These are phyloP conservation scores for Quillaja saponaria DNA, from an alignment of 306 rosid genomes.

Conservation along the genomic window DNA sequence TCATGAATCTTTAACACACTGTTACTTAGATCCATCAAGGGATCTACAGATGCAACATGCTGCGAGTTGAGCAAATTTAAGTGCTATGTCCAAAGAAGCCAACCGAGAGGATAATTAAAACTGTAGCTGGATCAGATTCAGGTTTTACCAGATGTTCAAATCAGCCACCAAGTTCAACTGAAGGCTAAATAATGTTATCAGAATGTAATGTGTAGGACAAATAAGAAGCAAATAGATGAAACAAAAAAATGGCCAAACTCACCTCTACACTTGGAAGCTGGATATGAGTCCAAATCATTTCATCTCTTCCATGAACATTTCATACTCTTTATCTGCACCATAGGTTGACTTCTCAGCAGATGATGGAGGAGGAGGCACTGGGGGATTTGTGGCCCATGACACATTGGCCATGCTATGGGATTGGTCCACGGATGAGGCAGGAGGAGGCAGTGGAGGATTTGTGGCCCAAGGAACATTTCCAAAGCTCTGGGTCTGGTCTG, in stretches of 20 bases:
- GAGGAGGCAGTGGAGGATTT: slow-evolving; percentile 54
- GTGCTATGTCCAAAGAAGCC: not conserved
- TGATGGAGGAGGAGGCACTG: slow-evolving; percentile 56
- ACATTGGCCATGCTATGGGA: slow-evolving; percentile 60
- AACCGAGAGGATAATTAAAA: not conserved
- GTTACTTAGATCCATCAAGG: not conserved
- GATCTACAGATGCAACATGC: not conserved
- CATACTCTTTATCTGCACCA: slow-evolving; percentile 90
- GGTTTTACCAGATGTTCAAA: slow-evolving; percentile 17
- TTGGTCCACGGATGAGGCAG: slow-evolving; percentile 57
- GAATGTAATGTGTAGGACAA: slow-evolving; percentile 1
- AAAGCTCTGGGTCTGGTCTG: slow-evolving; percentile 69
- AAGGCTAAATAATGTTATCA: not conserved
- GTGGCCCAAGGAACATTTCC: slow-evolving; percentile 78
- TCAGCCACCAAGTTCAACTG: slow-evolving; percentile 15
- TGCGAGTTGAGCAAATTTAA: too few relatives aligned
- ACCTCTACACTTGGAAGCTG: slow-evolving; percentile 23
- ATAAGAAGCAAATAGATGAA: slow-evolving; percentile 14
- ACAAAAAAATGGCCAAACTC: not conserved
- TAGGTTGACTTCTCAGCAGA: slow-evolving; percentile 58
- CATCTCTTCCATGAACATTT: slow-evolving; percentile 98
- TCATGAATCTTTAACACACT: too few relatives aligned
- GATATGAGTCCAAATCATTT: slow-evolving; percentile 52
- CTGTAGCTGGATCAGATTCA: not conserved
- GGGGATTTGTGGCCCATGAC: slow-evolving; percentile 75